phyloP scores from a whole-genome alignment of 2,329 filamentous ascomycete genomes.

The Sporothrix variecibatus region DNA sequence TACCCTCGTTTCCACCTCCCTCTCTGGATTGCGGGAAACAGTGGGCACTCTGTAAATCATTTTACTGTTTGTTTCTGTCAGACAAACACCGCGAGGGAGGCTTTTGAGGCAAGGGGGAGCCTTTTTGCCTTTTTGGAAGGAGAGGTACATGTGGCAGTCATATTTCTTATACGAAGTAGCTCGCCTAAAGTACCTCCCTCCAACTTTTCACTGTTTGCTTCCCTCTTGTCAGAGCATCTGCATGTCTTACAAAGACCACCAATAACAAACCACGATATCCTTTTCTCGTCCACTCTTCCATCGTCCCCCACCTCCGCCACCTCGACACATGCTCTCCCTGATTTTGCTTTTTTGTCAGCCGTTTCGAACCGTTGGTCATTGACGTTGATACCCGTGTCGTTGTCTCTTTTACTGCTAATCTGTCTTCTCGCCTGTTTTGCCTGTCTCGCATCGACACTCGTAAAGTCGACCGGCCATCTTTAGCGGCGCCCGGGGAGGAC shows the following conservation, averaged over 20 bases:
- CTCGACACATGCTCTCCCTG: slow-evolving; percentile 17
- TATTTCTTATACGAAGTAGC: neutral
- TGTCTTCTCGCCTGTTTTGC: neutral
- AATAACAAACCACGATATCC: neutral
- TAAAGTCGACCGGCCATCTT: neutral
- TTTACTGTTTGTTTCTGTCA: neutral
- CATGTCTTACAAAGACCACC: neutral
- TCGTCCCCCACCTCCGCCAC: neutral
- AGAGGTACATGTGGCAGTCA: neutral
- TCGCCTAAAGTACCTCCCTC: neutral
- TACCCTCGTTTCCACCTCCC: neutral
- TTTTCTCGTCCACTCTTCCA: neutral
- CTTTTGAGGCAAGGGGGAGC: neutral
- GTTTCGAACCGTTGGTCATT: neutral
- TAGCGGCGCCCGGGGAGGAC: neutral
- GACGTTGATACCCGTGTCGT: neutral
- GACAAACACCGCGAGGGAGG: slow-evolving; percentile 7
- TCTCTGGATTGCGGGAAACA: slow-evolving; percentile 6
- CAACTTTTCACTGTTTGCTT: neutral
- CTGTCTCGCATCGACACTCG: neutral
- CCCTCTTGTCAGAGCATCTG: slow-evolving; percentile 4
- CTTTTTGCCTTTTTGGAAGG: neutral
- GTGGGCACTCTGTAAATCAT: neutral
- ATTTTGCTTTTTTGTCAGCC: neutral
- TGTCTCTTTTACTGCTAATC: too few species aligned